Evolutionary conservation across 2,329 filamentous ascomycete species (phyloP), one percentile per base, ranked within the genome.

Genomic region (Aspergillus sojae): DNA sequence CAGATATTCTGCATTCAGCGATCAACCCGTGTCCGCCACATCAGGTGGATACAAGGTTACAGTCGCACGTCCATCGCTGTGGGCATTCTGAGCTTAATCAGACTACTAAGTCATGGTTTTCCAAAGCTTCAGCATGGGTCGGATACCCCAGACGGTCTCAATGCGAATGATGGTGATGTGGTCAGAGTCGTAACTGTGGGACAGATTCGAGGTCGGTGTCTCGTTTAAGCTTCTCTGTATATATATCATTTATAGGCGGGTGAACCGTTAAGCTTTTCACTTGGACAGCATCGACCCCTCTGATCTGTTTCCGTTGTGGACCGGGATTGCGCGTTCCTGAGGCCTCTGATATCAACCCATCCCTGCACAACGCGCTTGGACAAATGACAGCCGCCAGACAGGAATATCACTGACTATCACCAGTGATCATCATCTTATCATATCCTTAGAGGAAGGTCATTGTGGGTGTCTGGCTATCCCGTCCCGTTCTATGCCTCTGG

Each of bases 301-400:
- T 67, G 63, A 63, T 58, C 60, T 57, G 58, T 61, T 54, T 62
- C 26, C n/a, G 43, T n/a, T 58, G 67, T 68, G 67, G 67, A 53
- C 55, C 68, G 41, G 62, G 63, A 60, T 70, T 70, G 68, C 67
- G 68, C 43, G 65, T 70, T 70, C 48, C 41, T 54, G 52, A 50
- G 56, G 53, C 59, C 53, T 63, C 61, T 64, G 67, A 67, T 66
- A 64, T 63, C 62, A 65, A 56, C 26, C 46, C 55, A 56, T 65
- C 65, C 60, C 58, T 60, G 48, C 58, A 50, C 61, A 41, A 39
- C 57, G 39, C 28, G 19, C 39, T 16, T 61, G 56, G 26, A 28
- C 67, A 66, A 65, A 68, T 68, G 55, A 65, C 46, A 67, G 28
- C 57, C 55, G 9, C 9, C 21, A 62, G 36, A 60, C 19, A 36